phyloP scores from a whole-genome alignment of 768 basidiomycete genomes.

The Pleurotus pulmonarius region DNA sequence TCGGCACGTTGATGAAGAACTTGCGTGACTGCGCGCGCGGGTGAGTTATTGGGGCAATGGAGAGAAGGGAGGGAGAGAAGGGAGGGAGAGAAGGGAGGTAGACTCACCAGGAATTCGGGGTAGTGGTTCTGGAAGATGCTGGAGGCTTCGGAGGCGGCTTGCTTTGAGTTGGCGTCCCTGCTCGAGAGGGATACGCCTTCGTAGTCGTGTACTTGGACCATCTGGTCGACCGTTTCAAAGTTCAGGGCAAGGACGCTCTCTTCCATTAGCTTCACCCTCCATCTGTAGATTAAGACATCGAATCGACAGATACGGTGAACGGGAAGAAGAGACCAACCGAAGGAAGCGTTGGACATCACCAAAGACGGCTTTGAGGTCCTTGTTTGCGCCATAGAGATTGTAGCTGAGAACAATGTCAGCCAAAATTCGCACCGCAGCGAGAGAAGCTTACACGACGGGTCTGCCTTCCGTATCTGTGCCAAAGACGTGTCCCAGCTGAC shows the following conservation, averaged over 20 bases:
- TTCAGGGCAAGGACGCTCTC: conserved; percentile 57
- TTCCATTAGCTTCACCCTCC: conserved; percentile 81
- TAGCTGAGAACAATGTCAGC: conserved; percentile 40
- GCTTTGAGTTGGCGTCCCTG: conserved; percentile 72
- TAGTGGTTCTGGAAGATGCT: conserved; percentile 76
- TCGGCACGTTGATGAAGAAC: conserved; percentile 81
- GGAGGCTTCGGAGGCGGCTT: conserved; percentile 69
- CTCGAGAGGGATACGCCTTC: conserved; percentile 64
- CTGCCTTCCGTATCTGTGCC: conserved; percentile 70
- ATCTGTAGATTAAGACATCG: conserved; percentile 35
- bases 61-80: not conserved
- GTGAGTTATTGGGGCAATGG: not conserved
- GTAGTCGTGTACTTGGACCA: conserved; percentile 78
- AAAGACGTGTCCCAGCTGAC: conserved; percentile 55
- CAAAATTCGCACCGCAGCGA: not conserved
- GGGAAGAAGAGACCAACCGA: conserved; percentile 36
- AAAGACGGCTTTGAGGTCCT: conserved; percentile 68
- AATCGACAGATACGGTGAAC: conserved; percentile 9
- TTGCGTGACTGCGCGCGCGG: conserved; percentile 28
- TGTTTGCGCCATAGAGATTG: conserved; percentile 73
- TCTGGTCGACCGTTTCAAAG: conserved; percentile 70
- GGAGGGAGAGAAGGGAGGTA: not conserved
- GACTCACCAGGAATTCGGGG: conserved; percentile 69
- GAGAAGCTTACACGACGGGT: conserved; percentile 59
- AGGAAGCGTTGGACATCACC: conserved; percentile 74